These are phyloP conservation scores for Funneliformis geosporum DNA, from an alignment of 192 early-diverging fungal genomes.

Conservation along the genomic window DNA sequence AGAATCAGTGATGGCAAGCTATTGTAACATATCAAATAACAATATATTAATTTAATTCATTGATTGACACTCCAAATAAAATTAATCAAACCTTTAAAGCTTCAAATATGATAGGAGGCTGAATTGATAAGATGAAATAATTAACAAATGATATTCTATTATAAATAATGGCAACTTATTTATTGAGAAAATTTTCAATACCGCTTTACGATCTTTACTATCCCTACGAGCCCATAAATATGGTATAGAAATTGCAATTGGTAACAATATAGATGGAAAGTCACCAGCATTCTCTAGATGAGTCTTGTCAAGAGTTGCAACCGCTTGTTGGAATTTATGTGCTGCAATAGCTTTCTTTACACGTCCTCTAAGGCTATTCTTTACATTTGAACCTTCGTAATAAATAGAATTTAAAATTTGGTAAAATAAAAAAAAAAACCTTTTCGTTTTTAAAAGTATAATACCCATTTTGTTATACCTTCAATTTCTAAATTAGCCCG, in stretches of 20 bases:
- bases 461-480: neutral
- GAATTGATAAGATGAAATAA: neutral
- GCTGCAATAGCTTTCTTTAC: neutral
- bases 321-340: neutral
- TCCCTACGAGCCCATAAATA: conserved; percentile 37
- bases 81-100: conserved; percentile 1
- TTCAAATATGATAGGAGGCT: neutral
- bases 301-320: neutral
- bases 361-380: neutral
- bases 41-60: neutral
- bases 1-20: conserved; percentile 57
- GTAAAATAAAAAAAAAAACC: too few species aligned
- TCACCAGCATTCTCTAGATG: neutral
- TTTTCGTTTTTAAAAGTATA: too few species aligned
- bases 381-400: neutral
- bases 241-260: conserved; percentile 34
- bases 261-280: neutral
- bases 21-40: neutral
- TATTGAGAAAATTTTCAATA: conserved; percentile 32
- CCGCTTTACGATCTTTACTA: conserved; percentile 39
- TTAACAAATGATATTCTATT: neutral
- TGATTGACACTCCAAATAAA: neutral
- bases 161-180: neutral
- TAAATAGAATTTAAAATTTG: neutral
- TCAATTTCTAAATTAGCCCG: neutral